Evolutionary conservation across 352 stramenopile species (phyloP).

Genomic region (Phytophthora sojae): DNA sequence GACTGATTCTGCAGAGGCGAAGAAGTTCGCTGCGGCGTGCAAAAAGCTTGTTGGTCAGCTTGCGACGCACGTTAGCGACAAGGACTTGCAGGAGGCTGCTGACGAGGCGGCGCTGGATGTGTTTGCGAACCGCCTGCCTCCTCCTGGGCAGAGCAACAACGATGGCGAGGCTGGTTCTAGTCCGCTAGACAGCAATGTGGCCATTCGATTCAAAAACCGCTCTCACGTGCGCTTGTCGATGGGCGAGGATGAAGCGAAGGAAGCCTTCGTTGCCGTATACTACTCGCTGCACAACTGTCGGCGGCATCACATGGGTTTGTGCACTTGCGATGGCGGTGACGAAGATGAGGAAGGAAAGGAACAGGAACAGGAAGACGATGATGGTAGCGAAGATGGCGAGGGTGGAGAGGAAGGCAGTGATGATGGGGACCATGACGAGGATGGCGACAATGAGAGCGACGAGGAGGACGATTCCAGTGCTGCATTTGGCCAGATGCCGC

Average conservation of each 20-base stretch:
- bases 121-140: slow-evolving; percentile 77
- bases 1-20: slow-evolving; percentile 46
- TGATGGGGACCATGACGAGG: slow-evolving; percentile 41
- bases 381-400: slow-evolving; percentile 32
- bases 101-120: slow-evolving; percentile 84
- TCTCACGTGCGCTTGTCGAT: slow-evolving; percentile 76
- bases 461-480: slow-evolving; percentile 40
- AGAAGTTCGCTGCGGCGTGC: slow-evolving; percentile 53
- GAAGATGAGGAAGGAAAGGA: slow-evolving; percentile 35
- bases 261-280: slow-evolving; percentile 73
- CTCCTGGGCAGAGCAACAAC: slow-evolving; percentile 23
- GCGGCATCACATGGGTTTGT: slow-evolving; percentile 85
- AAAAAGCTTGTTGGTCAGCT: slow-evolving; percentile 67
- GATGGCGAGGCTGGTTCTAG: slow-evolving; percentile 40
- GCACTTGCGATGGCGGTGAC: slow-evolving; percentile 57
- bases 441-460: slow-evolving; percentile 41
- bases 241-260: slow-evolving; percentile 64
- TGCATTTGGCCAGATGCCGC: slow-evolving; percentile 45
- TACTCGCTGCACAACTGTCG: slow-evolving; percentile 82
- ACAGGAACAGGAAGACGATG: slow-evolving; percentile 35
- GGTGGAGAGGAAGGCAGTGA: slow-evolving; percentile 25
- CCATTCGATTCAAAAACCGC: slow-evolving; percentile 72
- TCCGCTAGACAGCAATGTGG: slow-evolving; percentile 53
- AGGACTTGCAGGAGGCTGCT: slow-evolving; percentile 71
- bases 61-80: slow-evolving; percentile 48